A percentile compares a stretch with the other conserved stretches of the same genome.
Evolutionary conservation across 208 protist species (phyloP).

Genomic region (Wallacemonas sp.): DNA sequence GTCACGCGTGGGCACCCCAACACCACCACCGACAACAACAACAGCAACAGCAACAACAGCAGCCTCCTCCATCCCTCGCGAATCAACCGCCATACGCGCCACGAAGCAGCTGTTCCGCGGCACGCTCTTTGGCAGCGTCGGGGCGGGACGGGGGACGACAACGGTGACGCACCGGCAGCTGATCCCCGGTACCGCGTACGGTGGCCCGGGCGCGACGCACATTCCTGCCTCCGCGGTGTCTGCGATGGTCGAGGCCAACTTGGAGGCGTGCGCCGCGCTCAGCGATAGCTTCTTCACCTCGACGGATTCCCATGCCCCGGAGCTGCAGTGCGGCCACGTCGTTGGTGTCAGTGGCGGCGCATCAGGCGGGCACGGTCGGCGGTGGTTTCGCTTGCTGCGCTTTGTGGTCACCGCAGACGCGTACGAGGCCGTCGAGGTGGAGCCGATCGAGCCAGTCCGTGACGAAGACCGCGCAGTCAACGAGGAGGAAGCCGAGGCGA

Average conservation of each 20-base stretch:
- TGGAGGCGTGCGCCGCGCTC: conserved; percentile 18
- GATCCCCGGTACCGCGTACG: conserved; percentile 65
- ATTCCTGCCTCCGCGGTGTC: conserved; percentile 51
- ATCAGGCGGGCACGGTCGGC: not conserved
- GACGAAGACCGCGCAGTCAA: not conserved
- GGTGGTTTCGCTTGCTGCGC: conserved; percentile 41
- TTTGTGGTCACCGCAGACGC: conserved; percentile 74
- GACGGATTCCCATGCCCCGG: conserved; percentile 24
- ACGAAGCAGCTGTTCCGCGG: conserved; percentile 76
- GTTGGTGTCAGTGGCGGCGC: conserved; percentile 28
- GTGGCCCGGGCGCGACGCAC: conserved; percentile 24
- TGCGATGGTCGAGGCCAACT: conserved; percentile 49
- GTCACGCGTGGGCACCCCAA: no score
- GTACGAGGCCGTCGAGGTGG: conserved; percentile 58
- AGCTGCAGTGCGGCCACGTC: conserved; percentile 45
- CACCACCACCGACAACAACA: no score
- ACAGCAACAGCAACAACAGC: not conserved
- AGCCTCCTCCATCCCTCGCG: conserved; percentile 16
- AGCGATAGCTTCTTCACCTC: conserved; percentile 16
- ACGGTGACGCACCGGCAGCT: conserved; percentile 39
- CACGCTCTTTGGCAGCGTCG: conserved; percentile 18
- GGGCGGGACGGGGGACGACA: conserved; percentile 41
- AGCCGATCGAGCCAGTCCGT: not conserved
- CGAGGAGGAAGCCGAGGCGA: not conserved
- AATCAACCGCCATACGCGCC: conserved; percentile 51